These are phyloP conservation scores for Trichoderma breve DNA, from an alignment of 2,329 filamentous ascomycete species.

Conservation along the genomic window DNA sequence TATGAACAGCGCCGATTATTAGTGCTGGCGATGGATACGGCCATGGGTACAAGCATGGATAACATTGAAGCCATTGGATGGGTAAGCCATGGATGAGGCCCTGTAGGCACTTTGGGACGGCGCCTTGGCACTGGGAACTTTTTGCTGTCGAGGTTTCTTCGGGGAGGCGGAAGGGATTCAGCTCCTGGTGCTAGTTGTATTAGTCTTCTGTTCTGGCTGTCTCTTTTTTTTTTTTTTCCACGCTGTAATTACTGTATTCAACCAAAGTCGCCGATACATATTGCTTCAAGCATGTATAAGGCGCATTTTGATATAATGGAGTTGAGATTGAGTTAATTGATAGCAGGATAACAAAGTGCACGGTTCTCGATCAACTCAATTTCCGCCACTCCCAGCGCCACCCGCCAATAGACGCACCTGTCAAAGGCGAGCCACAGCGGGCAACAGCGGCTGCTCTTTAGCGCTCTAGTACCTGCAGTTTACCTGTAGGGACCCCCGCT, in stretches of 20 bases:
- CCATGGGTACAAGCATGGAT: not conserved
- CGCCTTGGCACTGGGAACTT: not conserved
- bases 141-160: not conserved
- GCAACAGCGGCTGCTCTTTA: not conserved
- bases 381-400: not conserved
- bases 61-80: no score
- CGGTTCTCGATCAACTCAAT: not conserved
- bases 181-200: not conserved
- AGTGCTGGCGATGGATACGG: not conserved
- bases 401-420: not conserved
- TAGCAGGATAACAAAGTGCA: no score
- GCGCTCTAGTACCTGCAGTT: not conserved
- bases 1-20: no score
- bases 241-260: not conserved
- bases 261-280: not conserved
- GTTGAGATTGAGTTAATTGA: no score
- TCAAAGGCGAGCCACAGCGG: not conserved
- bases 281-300: not conserved
- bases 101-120: not conserved
- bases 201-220: not conserved
- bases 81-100: not conserved
- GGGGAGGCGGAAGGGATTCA: not conserved
- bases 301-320: no score
- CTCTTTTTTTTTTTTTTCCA: not conserved
- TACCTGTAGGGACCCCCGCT: not conserved